phyloP scores from a whole-genome alignment of 1,284 basidiomycete species.

The Ceratobasidium sp. region DNA sequence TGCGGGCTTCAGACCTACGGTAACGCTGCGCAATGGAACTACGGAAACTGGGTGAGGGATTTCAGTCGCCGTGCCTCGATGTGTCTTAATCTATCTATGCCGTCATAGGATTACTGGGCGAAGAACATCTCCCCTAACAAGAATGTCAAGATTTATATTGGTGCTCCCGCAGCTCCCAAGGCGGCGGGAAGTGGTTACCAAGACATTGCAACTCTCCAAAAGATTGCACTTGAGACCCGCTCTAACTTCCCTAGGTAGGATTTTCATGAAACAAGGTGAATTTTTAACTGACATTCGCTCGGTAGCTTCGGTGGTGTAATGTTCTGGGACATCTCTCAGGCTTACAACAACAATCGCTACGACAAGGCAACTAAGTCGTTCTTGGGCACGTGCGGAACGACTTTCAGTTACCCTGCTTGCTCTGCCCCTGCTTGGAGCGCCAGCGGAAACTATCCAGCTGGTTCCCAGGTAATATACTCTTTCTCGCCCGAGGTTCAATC shows the following conservation, averaged over 20 bases:
- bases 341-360: slow-evolving; percentile 66
- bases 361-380: slow-evolving; percentile 74
- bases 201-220: slow-evolving; percentile 42
- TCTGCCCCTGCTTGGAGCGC: slow-evolving; percentile 66
- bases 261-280: neutral
- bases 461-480: slow-evolving; percentile 57
- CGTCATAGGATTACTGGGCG: slow-evolving; percentile 50
- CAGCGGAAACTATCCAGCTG: slow-evolving; percentile 67
- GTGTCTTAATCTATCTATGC: neutral
- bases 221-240: slow-evolving; percentile 44
- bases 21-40: slow-evolving; percentile 47
- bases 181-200: slow-evolving; percentile 50
- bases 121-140: slow-evolving; percentile 51
- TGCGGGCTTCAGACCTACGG: slow-evolving; percentile 49
- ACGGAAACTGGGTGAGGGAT: slow-evolving; percentile 45
- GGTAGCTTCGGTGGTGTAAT: slow-evolving; percentile 73
- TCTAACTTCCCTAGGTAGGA: slow-evolving; percentile 64
- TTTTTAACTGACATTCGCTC: neutral
- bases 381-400: slow-evolving; percentile 63
- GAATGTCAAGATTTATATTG: slow-evolving; percentile 53
- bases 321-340: slow-evolving; percentile 79
- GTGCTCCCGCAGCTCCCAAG: slow-evolving; percentile 50
- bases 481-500: neutral
- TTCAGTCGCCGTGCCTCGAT: neutral
- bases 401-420: slow-evolving; percentile 74